A percentile compares a stretch with the other conserved stretches of the same genome.
Conservation (phyloP, 2,329 filamentous ascomycete species). For the Penicillium sp. region DNA sequence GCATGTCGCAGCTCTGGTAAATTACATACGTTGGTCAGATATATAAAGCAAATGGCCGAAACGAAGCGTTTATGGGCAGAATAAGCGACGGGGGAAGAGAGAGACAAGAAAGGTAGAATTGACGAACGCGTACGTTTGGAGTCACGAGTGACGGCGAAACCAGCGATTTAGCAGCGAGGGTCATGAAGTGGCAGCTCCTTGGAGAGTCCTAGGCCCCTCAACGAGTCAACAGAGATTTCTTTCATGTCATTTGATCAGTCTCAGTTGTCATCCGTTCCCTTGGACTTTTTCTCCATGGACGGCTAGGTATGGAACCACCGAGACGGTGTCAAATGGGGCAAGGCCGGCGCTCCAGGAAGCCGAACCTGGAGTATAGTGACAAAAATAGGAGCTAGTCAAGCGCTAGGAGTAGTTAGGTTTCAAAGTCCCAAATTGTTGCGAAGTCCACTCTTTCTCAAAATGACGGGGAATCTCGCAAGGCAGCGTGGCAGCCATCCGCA, state of each 20-base stretch:
- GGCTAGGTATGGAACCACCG: slow-evolving; percentile 9
- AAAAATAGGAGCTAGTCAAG: slow-evolving; percentile 24
- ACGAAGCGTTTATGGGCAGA: not conserved
- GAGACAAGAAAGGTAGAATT: not conserved
- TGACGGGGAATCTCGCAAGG: slow-evolving; percentile 2
- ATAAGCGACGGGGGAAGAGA: not conserved
- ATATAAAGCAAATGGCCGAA: slow-evolving; percentile 2
- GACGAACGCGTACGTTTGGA: not conserved
- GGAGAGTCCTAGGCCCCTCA: not conserved
- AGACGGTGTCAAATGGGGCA: slow-evolving; percentile 10
- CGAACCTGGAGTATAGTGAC: slow-evolving; percentile 17
- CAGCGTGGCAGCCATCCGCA: slow-evolving; percentile 14
- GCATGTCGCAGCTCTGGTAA: slow-evolving; percentile 9
- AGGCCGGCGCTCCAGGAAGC: not conserved
- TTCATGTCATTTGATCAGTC: slow-evolving; percentile 10
- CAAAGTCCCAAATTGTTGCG: not conserved
- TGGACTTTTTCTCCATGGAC: not conserved
- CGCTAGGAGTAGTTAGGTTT: slow-evolving; percentile 10
- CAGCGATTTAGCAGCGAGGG: not conserved
- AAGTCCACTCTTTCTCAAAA: not conserved
- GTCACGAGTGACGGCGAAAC: not conserved
- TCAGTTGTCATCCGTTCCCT: not conserved
- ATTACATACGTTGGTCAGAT: not conserved
- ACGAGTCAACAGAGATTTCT: not conserved
- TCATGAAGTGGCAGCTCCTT: slow-evolving; percentile 1